Base-by-base conservation (phyloP, 2,329 filamentous ascomycete species). In the Fusarium verticillioides region DNA sequence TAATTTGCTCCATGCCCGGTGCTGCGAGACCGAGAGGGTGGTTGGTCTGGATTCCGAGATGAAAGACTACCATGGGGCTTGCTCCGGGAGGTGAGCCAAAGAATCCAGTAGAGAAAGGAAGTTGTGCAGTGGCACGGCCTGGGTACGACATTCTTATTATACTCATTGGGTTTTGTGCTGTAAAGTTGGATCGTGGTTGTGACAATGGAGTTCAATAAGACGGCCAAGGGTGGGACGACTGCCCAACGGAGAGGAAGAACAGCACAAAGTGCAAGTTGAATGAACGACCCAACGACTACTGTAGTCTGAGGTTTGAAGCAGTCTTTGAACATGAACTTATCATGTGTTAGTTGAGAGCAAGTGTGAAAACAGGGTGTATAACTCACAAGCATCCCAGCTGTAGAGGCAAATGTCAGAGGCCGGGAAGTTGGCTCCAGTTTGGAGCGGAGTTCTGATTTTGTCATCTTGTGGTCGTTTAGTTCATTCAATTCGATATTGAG, bases 21-120 rank as follows among this genome's bases (percentile, higher is more conserved):
- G 82, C 80, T 26, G 89, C 76, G 13, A 84, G 47, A 7, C 88
- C 87, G 2, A 89, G 81, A 0, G 88, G 87, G 57, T 86, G 84
- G 79, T 85, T 85, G 75, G 80, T 79, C 64, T 85, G 84, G 18
- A 82, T 77, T 53, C 84, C 85, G 19, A 87, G 80, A 73, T 85
- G 82, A 78, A 87, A 85, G 61, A 85, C 83, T 40, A 85, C 82
- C 28, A 86, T 40, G 23, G 78, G 65, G 5, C 77, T 69, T 5
- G 75, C 61, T 18, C 78, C 77, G 5, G 83, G 79, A 4, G 67
- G 53, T 6, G 75, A 69, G 60, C 76, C 78, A 62, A 80, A 80
- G 9, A 64, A 42, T 47, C 81, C 78, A 36, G 73, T 75, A 52
- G 78, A 77, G 13, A 63, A 58, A 16, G 83, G 81, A 4, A 82